Base-by-base conservation (phyloP, 176 grass and related monocot species). In the Stipa capillata region DNA sequence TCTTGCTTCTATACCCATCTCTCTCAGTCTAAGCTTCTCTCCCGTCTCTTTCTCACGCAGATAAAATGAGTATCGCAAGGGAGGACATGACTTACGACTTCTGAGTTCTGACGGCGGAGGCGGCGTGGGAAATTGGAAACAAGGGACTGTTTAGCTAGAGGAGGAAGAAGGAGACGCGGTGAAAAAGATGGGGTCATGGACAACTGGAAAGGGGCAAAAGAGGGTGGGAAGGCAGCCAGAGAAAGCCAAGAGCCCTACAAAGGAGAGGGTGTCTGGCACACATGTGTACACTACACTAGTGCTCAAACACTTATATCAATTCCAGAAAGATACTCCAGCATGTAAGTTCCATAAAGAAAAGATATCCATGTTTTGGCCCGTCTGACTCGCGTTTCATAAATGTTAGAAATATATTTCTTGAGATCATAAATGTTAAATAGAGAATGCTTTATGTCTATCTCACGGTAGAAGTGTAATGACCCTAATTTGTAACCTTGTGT, bases 141-240 rank as follows among this genome's bases (percentile, higher is more conserved):
- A 9, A 55, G 8, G 60, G 52, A 58, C 73, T 36, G 77, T 86
- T 83, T 77, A 56, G 86, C 65, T 80, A 91, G 76, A 62, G 89
- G 72, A 85, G 90, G 85, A 91, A 76, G 85, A 78, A 79, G 83
- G 84, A 58, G 86, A 84, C 75, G 79, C 79, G 92, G 87, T 89
- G 83, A 93, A 94, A 84, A 93, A 83, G 85, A 79, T 83, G 89
- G 89, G 73, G 90, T 83, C 87, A 60, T 85, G 36, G 81, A 90
- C 91, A 90, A 93, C 87, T 93, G 84, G 91, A 93, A 87, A 85
- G 91, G 73, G 81, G 58, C 53, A 71, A 80, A 84, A 78, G 82
- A 76, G 73, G 78, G 79, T 51, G n/a, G 45, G 69, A 69, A 53
- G 71, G 69, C 48, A 70, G 33, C 44, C 16, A 82, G 71, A 73